Evolutionary conservation across 2,329 filamentous ascomycete genomes (phyloP).

Genomic region (Colletotrichum orbiculare): DNA sequence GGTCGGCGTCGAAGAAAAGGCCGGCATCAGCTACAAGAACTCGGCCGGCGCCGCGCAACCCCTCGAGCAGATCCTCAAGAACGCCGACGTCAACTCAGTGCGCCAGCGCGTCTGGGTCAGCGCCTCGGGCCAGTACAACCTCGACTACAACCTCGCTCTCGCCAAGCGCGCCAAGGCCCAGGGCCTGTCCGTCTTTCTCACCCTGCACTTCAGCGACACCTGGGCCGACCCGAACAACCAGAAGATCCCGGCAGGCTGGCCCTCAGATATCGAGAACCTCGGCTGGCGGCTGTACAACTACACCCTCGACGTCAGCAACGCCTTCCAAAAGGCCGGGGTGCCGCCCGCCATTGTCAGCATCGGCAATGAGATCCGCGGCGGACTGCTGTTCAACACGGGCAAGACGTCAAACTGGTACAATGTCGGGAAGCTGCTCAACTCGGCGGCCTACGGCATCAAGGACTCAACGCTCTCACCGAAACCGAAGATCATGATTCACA

Average conservation of each 20-base stretch:
- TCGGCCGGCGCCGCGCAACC: constrained; percentile 61
- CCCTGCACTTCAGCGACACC: constrained; percentile 75
- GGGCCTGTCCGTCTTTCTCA: constrained; percentile 70
- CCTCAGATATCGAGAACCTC: constrained; percentile 66
- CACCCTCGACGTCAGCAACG: constrained; percentile 70
- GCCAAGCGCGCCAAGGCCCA: constrained; percentile 72
- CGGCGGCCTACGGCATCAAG: constrained; percentile 72
- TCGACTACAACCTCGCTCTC: constrained; percentile 77
- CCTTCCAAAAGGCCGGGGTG: constrained; percentile 66
- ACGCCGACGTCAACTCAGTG: constrained; percentile 74
- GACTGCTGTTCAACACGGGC: constrained; percentile 75
- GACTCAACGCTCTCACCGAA: constrained; percentile 66
- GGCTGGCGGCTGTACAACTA: constrained; percentile 75
- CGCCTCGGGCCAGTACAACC: constrained; percentile 72
- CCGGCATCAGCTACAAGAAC: constrained; percentile 71
- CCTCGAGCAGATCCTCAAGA: constrained; percentile 71
- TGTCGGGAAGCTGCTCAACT: constrained; percentile 72
- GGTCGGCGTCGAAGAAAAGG: constrained; percentile 69
- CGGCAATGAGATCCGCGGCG: constrained; percentile 78
- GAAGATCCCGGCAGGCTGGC: constrained; percentile 72
- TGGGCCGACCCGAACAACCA: constrained; percentile 78
- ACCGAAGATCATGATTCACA: constrained; percentile 79
- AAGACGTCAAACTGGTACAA: constrained; percentile 65
- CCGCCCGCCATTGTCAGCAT: constrained; percentile 73
- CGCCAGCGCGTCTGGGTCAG: constrained; percentile 80